A percentile compares a stretch with the other conserved stretches of the same genome.
These are phyloP conservation scores for Podila epicladia DNA, from an alignment of 192 early-diverging fungal genomes.

Conservation along the genomic window DNA sequence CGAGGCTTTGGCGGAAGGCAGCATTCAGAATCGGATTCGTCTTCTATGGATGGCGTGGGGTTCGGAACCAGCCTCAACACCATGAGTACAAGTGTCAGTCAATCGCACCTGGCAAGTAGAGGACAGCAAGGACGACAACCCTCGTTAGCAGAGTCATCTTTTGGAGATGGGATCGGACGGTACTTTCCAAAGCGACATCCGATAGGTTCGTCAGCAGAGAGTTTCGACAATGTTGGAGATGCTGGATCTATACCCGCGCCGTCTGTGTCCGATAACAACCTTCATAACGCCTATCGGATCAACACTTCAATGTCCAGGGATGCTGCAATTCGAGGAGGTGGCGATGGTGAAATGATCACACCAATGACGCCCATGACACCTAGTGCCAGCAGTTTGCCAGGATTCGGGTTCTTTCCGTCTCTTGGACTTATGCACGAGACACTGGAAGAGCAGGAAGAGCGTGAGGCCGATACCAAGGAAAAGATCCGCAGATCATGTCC, in stretches of 20 bases:
- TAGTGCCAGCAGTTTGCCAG: constrained; percentile 7
- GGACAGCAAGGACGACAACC: constrained; percentile 14
- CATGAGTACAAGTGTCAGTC: constrained; percentile 5
- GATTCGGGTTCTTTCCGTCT: constrained; percentile 20
- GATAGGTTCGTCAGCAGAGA: constrained; percentile 16
- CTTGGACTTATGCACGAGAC: constrained; percentile 34
- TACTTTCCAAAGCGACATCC: constrained; percentile 33
- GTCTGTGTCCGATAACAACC: neutral
- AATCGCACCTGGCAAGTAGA: neutral
- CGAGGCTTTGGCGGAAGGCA: neutral
- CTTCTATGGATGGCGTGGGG: constrained; percentile 12
- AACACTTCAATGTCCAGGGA: no score
- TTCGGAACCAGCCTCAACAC: neutral
- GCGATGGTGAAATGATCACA: neutral
- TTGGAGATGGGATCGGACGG: constrained; percentile 36
- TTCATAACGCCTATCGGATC: neutral
- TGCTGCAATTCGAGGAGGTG: no score
- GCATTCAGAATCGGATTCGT: constrained; percentile 25
- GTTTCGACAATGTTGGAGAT: constrained; percentile 16
- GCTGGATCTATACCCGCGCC: neutral
- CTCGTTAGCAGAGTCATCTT: constrained; percentile 30
- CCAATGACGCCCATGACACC: constrained; percentile 15
- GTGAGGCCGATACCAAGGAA: constrained; percentile 30
- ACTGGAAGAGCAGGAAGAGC: constrained; percentile 27
- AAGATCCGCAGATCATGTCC: constrained; percentile 28